Base-by-base conservation (phyloP, 257 asterid genomes). In the Knoxia roxburghii region DNA sequence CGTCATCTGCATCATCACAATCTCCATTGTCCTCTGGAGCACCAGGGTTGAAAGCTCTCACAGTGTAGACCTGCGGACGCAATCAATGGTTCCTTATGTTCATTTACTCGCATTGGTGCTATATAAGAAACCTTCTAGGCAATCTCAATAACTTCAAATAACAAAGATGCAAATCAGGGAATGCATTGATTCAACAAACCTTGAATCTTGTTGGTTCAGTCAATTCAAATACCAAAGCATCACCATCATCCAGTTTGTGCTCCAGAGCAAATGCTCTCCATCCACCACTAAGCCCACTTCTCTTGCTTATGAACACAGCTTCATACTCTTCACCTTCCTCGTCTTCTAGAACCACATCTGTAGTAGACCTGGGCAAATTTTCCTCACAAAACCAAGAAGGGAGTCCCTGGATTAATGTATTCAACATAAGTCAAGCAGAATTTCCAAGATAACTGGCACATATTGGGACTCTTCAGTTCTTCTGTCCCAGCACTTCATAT, bases 221-320 rank as follows among this genome's bases (percentile, higher is more conserved):
- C 83, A 92, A 64, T 70, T 92, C 95, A 76, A 89, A 87, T 64
- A 89, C 86, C 53, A 84, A 59, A 64, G 97, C 96, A 78, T 92
- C 96, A 18, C 98, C 97, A 56, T 92, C 97, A 68, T 87, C 97
- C 73, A 92, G 73, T 67, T 92, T 89, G 72, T 92, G 97, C 53
- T 87, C 93, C 49, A 89, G 59, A 8, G 96, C 91, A 68, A 92
- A 87, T n/a, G 83, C 96, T 83, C 97, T 87, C 98, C 98, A 89
- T 65, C 98, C 96, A 43, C 98, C 98, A 62, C 97, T 86, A 33
- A 92, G 81, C 68, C 97, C 97, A 27, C 75, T 50, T 84, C 92
- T 84, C 80, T 80, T 77, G 85, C 95, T 63, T 21, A 92, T 85
- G 77, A 50, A 92, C 45, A 86, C 49, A 9, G 96, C 87, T 18